These are phyloP conservation scores for Alternaria arborescens DNA, from an alignment of 2,329 filamentous ascomycete genomes.

Conservation along the genomic window DNA sequence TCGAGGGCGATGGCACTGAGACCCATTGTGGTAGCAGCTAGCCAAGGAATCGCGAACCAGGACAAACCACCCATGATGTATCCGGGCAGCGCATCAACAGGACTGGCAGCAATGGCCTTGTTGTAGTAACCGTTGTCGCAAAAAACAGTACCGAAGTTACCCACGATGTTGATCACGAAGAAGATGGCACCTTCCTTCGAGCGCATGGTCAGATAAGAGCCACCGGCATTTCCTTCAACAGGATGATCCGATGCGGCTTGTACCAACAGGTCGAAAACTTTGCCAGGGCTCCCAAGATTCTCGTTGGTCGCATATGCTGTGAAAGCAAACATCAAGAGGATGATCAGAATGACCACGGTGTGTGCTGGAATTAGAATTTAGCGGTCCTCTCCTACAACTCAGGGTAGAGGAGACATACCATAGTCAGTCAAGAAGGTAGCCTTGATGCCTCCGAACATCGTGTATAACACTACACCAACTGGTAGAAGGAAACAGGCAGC, in stretches of 20 bases:
- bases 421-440: conserved; percentile 76
- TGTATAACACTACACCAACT: conserved; percentile 82
- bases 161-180: conserved; percentile 89
- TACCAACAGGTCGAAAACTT: conserved; percentile 80
- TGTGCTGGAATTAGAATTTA: conserved; percentile 62
- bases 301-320: conserved; percentile 80
- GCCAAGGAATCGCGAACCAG: conserved; percentile 94
- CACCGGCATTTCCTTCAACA: conserved; percentile 79
- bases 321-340: conserved; percentile 86
- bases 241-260: conserved; percentile 74
- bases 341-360: conserved; percentile 82
- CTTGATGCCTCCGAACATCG: conserved; percentile 78
- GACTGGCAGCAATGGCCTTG: conserved; percentile 88
- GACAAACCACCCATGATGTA: conserved; percentile 86
- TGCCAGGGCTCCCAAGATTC: conserved; percentile 75
- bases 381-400: not conserved
- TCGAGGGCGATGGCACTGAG: conserved; percentile 83
- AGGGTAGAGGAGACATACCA: conserved; percentile 16
- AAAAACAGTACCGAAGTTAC: conserved; percentile 86
- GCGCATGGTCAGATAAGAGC: conserved; percentile 87
- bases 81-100: conserved; percentile 84
- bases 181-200: conserved; percentile 84
- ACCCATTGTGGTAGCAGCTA: conserved; percentile 88
- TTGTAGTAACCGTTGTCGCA: conserved; percentile 89
- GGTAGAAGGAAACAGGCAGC: conserved; percentile 87